Base-by-base conservation (phyloP, 2,329 filamentous ascomycete genomes). In the Rutstroemia sp. region DNA sequence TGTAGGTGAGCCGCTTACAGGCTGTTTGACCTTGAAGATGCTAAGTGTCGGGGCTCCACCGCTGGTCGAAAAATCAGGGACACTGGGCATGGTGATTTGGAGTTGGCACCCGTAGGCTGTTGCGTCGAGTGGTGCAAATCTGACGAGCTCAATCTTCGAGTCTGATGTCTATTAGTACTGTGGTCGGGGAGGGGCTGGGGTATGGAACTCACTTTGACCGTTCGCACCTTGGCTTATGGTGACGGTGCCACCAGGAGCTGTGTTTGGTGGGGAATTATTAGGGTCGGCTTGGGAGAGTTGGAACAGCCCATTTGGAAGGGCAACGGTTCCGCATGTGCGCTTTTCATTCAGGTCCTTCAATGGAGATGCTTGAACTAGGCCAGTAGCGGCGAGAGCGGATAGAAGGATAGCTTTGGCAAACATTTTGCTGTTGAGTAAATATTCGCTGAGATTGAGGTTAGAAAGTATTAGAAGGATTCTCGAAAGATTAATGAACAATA, bases 31-130 rank as follows among this genome's bases (percentile, higher is more conserved):
- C 4, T 46, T 52, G 30, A 38, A 58, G 53, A 60, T 30, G 5
- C 56, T 49, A 9, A 60, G 48, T 2, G 57, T 48, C 17, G 57
- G 54, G 2, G 57, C 14, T 2, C 39, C n/a, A 14, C 55, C 52
- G 1, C n/a, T 41, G 21, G 47, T 57, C 2, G 27, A 14, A 8
- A 44, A 50, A 12, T 23, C 3, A 38, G 51, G 21, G 9, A n/a
- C 30, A 16, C 21, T 12, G 0, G 55, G 55, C 42, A 57, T 54
- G 6, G 34, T 42, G 17, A 57, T 14, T 6, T 37, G 17, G 5
- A 57, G 50, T 1, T 51, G 23, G 16, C 55, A 57, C 8, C 55
- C 55, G 25, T 57, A 57, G 23, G 49, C 44, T 21, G 41, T 34
- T 16, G 41, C 34, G 21, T 27, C 37, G n/a, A 45, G 34, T 3